Conservation (phyloP, 768 basidiomycete genomes). For the Leccinum rimulosum region DNA sequence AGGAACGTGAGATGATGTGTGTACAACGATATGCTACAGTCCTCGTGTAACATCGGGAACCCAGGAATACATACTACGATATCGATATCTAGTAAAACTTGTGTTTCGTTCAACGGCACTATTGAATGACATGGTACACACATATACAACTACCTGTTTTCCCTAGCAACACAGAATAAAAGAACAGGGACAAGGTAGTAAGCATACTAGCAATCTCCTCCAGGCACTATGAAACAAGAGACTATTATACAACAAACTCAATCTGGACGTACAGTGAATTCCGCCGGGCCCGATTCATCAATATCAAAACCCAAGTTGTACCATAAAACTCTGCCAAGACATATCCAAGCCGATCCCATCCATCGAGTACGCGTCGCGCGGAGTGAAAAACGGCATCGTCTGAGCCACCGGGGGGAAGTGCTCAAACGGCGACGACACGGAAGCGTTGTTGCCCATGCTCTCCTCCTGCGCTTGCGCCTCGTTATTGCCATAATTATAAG, state of each 20-base stretch:
- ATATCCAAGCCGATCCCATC: slow-evolving; percentile 48
- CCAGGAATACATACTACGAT: neutral
- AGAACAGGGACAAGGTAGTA: neutral
- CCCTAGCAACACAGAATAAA: neutral
- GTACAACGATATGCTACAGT: neutral
- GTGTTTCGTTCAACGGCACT: too few relatives aligned
- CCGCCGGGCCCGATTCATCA: neutral
- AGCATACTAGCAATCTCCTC: neutral
- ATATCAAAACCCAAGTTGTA: slow-evolving; percentile 56
- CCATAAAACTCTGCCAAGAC: slow-evolving; percentile 66
- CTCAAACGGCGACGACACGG: neutral
- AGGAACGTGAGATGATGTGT: neutral
- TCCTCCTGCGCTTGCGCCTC: neutral
- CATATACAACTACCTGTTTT: neutral
- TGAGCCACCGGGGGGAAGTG: neutral
- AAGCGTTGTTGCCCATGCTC: neutral
- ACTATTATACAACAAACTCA: neutral
- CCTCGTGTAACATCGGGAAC: neutral
- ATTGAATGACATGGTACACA: neutral
- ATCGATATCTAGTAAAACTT: too few relatives aligned
- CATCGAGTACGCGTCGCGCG: slow-evolving; percentile 1
- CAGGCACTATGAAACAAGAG: neutral
- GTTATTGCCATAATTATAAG: neutral
- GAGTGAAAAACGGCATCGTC: neutral
- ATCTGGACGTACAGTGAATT: neutral